Conservation (phyloP, 2,329 filamentous ascomycete genomes). For the Aspergillus oerlinghausenensis region DNA sequence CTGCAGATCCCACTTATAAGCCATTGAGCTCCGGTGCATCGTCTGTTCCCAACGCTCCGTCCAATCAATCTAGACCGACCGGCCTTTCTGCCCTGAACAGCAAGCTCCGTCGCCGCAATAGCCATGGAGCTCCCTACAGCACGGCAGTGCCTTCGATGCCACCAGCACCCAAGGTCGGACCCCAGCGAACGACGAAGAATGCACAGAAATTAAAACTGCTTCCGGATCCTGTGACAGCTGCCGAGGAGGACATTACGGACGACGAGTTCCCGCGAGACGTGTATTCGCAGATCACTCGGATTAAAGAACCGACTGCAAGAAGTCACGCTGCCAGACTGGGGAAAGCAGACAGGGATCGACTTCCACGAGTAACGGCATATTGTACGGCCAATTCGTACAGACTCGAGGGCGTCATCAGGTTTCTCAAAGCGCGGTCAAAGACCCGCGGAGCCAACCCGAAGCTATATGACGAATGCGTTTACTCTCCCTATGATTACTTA, state of each 20-base stretch:
- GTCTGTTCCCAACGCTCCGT: constrained; percentile 28
- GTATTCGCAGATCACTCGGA: constrained; percentile 94
- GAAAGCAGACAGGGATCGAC: constrained; percentile 81
- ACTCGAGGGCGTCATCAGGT: constrained; percentile 83
- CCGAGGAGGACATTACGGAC: constrained; percentile 71
- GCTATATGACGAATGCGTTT: constrained; percentile 95
- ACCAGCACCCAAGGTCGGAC: constrained; percentile 71
- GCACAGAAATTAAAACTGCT: constrained; percentile 97
- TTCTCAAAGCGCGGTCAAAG: constrained; percentile 78
- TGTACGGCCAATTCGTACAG: constrained; percentile 91
- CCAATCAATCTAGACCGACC: constrained; percentile 42
- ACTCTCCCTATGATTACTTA: constrained; percentile 83
- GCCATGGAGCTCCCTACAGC: constrained; percentile 59
- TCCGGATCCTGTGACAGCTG: constrained; percentile 78
- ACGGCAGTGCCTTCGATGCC: constrained; percentile 38
- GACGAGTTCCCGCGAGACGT: constrained; percentile 93
- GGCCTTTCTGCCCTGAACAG: constrained; percentile 78
- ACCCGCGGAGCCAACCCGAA: constrained; percentile 79
- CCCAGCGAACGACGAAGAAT: constrained; percentile 90
- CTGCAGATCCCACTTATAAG: constrained; percentile 38
- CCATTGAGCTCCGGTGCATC: constrained; percentile 38
- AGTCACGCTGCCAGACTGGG: constrained; percentile 87
- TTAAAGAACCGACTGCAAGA: constrained; percentile 91
- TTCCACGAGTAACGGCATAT: constrained; percentile 93
- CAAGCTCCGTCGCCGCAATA: constrained; percentile 82